phyloP scores from a whole-genome alignment of 2,329 filamentous ascomycete species.

The Cladosporium sp. region DNA sequence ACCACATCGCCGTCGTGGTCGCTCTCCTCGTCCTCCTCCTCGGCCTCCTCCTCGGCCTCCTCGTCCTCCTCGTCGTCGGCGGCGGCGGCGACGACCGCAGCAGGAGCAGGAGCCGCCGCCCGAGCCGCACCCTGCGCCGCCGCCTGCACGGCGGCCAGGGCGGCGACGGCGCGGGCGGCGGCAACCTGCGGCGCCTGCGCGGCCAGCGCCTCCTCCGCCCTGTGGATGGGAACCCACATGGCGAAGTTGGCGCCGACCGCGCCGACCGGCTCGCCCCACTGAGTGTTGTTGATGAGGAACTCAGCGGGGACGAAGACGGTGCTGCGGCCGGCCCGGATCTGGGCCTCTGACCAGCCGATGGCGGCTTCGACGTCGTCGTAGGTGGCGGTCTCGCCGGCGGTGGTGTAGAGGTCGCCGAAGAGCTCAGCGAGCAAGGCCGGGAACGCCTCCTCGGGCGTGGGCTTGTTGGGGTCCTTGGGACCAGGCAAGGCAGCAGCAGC shows the following conservation, averaged over 20 bases:
- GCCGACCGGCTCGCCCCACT: conserved; percentile 17
- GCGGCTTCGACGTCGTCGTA: conserved; percentile 21
- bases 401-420: conserved; percentile 15
- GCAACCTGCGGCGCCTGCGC: not conserved
- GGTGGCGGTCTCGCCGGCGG: conserved; percentile 13
- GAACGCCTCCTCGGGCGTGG: conserved; percentile 15
- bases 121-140: too few relatives aligned
- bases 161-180: too few relatives aligned
- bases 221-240: conserved; percentile 13
- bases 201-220: not conserved
- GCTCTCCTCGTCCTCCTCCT: too few relatives aligned
- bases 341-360: conserved; percentile 20
- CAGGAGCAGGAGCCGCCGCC: not conserved
- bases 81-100: not conserved
- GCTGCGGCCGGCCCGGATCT: conserved; percentile 17
- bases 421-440: conserved; percentile 18
- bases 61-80: too few relatives aligned
- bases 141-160: too few relatives aligned
- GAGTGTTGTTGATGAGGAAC: conserved; percentile 23
- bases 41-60: too few relatives aligned
- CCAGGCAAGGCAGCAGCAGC: conserved; percentile 10
- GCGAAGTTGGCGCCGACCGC: conserved; percentile 21
- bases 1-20: too few relatives aligned
- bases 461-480: conserved; percentile 16
- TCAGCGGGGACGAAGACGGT: conserved; percentile 25